Evolutionary conservation across 768 basidiomycete genomes (phyloP).

Genomic region (Podaxis sp.): DNA sequence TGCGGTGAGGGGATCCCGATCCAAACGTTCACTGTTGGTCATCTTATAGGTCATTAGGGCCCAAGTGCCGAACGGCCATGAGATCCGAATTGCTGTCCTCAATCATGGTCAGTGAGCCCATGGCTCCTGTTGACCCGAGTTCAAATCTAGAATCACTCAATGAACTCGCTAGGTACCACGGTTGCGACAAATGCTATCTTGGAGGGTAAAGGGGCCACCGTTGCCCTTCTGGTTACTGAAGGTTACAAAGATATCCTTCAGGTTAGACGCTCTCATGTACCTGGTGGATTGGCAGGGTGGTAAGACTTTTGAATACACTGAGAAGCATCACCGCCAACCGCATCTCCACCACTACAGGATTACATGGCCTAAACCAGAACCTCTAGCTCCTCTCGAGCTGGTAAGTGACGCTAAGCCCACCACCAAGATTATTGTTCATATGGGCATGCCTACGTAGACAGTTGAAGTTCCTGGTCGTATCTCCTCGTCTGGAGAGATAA

Average conservation of each 20-base stretch:
- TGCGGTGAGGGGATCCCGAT: constrained; percentile 13
- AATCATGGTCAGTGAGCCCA: constrained; percentile 19
- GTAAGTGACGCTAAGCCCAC: constrained; percentile 12
- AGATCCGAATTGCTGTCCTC: constrained; percentile 16
- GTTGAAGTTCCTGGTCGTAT: constrained; percentile 28
- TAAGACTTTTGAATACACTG: constrained; percentile 10
- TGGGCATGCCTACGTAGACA: constrained; percentile 16
- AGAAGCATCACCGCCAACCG: constrained; percentile 1
- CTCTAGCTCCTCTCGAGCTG: constrained; percentile 27
- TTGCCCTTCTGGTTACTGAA: constrained; percentile 28
- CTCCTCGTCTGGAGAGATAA: constrained; percentile 23
- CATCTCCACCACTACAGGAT: constrained; percentile 20
- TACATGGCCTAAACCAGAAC: constrained; percentile 26
- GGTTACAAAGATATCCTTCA: constrained; percentile 23
- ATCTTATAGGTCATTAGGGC: constrained; percentile 11
- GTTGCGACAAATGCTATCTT: constrained; percentile 30
- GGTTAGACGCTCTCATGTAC: constrained; percentile 19
- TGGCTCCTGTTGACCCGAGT: not conserved
- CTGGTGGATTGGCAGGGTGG: constrained; percentile 25
- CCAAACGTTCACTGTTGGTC: not conserved
- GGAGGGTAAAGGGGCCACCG: constrained; percentile 27
- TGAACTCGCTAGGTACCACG: constrained; percentile 18
- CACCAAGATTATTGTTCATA: not conserved
- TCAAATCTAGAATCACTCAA: not conserved
- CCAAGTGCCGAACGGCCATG: constrained; percentile 15